Evolutionary conservation across 108 stramenopile species (phyloP).

Genomic region (Pseudonitzschia pungens): DNA sequence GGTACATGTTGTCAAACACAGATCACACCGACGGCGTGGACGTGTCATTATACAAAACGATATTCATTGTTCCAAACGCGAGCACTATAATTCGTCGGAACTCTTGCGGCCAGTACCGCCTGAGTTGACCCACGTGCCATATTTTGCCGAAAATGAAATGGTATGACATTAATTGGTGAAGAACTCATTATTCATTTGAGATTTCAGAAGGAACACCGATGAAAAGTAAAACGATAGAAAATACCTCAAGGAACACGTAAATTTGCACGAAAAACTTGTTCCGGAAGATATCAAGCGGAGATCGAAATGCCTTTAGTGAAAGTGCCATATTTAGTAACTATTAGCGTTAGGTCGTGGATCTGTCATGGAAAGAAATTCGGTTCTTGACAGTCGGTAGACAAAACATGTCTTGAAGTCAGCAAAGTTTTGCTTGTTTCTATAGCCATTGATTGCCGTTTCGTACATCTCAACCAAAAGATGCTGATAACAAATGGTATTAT

Average conservation of each 20-base stretch:
- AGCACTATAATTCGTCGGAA: constrained; percentile 1
- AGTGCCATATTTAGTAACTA: not conserved
- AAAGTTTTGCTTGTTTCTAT: not conserved
- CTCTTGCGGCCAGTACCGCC: not conserved
- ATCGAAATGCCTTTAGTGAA: not conserved
- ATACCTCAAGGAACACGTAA: not conserved
- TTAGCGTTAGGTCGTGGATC: not conserved
- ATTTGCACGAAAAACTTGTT: not conserved
- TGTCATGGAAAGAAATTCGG: not conserved
- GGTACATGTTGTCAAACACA: constrained; percentile 29
- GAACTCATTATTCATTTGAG: not conserved
- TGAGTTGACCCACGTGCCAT: not conserved
- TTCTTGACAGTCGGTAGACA: not conserved
- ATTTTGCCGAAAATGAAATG: not conserved
- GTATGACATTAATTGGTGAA: not conserved
- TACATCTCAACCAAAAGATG: not conserved
- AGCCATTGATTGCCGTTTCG: not conserved
- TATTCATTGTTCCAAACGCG: not conserved
- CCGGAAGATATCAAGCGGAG: not conserved
- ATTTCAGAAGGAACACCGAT: too few relatives aligned
- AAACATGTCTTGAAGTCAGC: not conserved
- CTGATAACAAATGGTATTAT: not conserved
- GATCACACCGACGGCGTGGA: constrained; percentile 19
- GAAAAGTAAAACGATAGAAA: not conserved
- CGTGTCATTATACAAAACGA: constrained; percentile 22